Evolutionary conservation across 2,329 filamentous ascomycete genomes (phyloP).

Genomic region (Penicillium sp.): DNA sequence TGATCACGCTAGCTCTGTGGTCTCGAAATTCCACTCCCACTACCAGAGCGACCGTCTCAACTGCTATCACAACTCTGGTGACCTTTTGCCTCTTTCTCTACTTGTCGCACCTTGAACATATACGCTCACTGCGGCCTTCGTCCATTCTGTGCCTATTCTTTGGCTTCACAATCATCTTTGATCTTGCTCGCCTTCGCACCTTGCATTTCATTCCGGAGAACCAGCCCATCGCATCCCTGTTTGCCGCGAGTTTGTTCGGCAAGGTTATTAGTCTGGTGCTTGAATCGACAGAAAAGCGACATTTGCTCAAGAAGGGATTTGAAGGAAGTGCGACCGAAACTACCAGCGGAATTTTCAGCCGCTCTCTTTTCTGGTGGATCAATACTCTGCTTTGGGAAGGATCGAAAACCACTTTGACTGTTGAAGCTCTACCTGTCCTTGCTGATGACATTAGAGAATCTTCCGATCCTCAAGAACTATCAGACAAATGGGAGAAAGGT

Average conservation of each 20-base stretch:
- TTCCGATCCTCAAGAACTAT: conserved; percentile 35
- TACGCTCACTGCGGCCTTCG: conserved; percentile 23
- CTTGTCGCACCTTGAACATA: conserved; percentile 25
- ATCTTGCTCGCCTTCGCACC: conserved; percentile 22
- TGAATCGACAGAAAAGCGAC: conserved; percentile 49
- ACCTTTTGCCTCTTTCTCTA: conserved; percentile 12
- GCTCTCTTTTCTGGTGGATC: conserved; percentile 43
- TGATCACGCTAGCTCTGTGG: conserved; percentile 16
- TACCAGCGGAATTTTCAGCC: conserved; percentile 31
- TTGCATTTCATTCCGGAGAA: conserved; percentile 19
- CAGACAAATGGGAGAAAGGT: conserved; percentile 38
- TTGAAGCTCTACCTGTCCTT: conserved; percentile 47
- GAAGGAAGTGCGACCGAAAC: conserved; percentile 23
- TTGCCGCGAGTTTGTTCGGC: conserved; percentile 26
- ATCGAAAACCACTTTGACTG: conserved; percentile 34
- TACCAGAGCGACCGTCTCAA: conserved; percentile 18
- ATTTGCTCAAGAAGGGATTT: conserved; percentile 18
- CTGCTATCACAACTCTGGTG: conserved; percentile 6
- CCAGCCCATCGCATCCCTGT: conserved; percentile 9
- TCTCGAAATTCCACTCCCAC: conserved; percentile 10
- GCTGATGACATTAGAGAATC: conserved; percentile 36
- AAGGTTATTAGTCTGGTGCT: conserved; percentile 48
- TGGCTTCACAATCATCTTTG: conserved; percentile 13
- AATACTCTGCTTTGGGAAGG: conserved; percentile 36
- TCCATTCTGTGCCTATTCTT: conserved; percentile 19